A percentile compares a stretch with the other conserved stretches of the same genome.
Conservation (phyloP, 75 land plant genomes). For the Cunninghamia lanceolata region DNA sequence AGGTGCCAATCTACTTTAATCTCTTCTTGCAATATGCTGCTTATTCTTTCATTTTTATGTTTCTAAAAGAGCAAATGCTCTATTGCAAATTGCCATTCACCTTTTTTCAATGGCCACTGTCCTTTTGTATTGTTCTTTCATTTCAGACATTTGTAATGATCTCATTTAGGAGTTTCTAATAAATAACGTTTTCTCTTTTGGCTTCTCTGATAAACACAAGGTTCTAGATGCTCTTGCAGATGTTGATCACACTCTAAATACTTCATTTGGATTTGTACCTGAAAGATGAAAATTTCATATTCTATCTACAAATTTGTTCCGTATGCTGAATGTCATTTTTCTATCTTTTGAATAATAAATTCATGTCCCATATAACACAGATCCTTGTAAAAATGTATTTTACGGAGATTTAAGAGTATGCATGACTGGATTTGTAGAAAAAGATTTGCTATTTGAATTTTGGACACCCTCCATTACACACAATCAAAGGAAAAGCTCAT, state of each 20-base stretch:
- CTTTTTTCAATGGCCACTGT: neutral
- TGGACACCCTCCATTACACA: neutral
- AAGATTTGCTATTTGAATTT: neutral
- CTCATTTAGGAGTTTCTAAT: neutral
- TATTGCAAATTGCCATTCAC: neutral
- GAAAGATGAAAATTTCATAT: neutral
- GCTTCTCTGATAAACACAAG: neutral
- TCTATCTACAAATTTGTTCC: neutral
- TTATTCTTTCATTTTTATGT: slow-evolving; percentile 1
- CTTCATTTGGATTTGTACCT: neutral
- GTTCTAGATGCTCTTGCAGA: neutral
- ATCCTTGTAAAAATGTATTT: neutral
- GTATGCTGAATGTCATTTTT: no score
- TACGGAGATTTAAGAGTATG: neutral
- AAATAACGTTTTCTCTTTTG: neutral
- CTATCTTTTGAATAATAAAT: no score
- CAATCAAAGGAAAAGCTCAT: neutral
- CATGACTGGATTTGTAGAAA: neutral
- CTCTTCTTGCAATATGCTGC: neutral
- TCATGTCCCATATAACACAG: neutral
- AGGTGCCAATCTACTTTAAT: neutral
- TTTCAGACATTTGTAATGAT: neutral
- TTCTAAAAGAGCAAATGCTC: slow-evolving; percentile 13
- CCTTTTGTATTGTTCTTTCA: neutral
- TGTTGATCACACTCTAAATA: neutral